Evolutionary conservation across 345 rosid species (phyloP), one percentile per base, ranked within the genome.

Genomic region (Citrus reticulata): DNA sequence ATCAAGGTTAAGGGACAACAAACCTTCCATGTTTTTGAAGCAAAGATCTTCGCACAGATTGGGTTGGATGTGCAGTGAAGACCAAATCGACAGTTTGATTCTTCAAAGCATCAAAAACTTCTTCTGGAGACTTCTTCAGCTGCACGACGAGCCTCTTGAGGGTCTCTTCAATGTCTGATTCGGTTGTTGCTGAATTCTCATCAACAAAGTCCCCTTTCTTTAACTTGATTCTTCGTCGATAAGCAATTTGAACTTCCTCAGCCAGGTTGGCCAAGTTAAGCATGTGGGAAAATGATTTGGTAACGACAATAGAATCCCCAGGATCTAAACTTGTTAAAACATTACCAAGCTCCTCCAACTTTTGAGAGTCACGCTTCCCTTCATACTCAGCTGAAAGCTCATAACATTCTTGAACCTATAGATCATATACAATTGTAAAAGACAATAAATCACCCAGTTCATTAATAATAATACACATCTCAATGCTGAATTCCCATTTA

Each of bases 11-110:
- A 30, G 32, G 40, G 34, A 65, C 5, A 62, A 84, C 86, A 82
- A 79, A 95, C 99, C 99, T 93, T 42, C 89, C 99, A 83, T 91
- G 96, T 85, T 96, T 96, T 81, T 96, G 98, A 79, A 96, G 97
- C 90, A 96, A 88, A 20, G 99, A 96, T 80, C 99, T 86, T 14
- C 97, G 94, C 65, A 96, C 91, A 68, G 98, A 94, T 84, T 96
- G 99, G 75, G 99, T 96, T 4, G 99, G 99, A 88, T 96, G 99
- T 58, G 99, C 99, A n/a, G 98, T 96, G 0, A 96, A 85, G 82
- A 96, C 99, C 80, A 96, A 88, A 77, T 94, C 99, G 9, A 96
- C 92, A 37, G 98, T 96, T 83, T 96, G 99, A 81, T 96, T 96
- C 90, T 94, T 96, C 79, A 96, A 78, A 75, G 99, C 97, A 86